Evolutionary conservation across 768 basidiomycete genomes (phyloP).

Genomic region (Goffeauzyma gilvescens): DNA sequence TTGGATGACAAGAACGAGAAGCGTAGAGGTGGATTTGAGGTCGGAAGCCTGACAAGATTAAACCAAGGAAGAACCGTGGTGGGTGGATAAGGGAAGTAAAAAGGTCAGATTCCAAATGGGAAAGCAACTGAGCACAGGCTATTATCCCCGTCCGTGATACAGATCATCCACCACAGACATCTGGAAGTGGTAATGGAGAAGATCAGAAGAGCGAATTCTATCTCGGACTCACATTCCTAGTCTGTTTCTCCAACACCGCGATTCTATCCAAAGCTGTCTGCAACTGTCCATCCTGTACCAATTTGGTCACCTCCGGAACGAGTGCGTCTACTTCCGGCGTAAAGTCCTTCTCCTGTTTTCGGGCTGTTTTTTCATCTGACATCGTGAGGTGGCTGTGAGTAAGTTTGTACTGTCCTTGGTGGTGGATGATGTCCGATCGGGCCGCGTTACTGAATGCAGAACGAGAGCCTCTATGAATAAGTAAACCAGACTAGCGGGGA

Average conservation of each 20-base stretch:
- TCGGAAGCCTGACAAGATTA: slow-evolving; percentile 96
- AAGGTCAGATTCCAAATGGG: too few species aligned
- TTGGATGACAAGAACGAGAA: too few species aligned
- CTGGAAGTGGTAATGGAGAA: not conserved
- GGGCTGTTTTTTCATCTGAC: slow-evolving; percentile 3
- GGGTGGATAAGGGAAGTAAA: too few species aligned
- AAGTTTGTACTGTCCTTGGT: too few species aligned
- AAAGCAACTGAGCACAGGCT: too few species aligned
- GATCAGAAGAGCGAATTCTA: too few species aligned
- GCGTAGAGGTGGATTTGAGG: slow-evolving; percentile 68
- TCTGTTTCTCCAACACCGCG: slow-evolving; percentile 76
- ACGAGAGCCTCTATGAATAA: too few species aligned
- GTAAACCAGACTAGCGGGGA: too few species aligned
- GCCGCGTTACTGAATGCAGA: too few species aligned
- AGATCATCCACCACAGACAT: not conserved
- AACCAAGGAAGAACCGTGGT: too few species aligned
- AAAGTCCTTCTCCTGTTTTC: slow-evolving; percentile 43
- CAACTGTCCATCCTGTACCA: slow-evolving; percentile 54
- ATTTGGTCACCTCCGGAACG: slow-evolving; percentile 46
- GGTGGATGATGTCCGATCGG: too few species aligned
- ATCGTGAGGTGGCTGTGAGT: too few species aligned
- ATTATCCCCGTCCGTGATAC: not conserved
- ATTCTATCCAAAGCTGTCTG: slow-evolving; percentile 80
- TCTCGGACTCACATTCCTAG: slow-evolving; percentile 55
- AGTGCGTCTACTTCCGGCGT: slow-evolving; percentile 62